Evolutionary conservation across 2,329 filamentous ascomycete species (phyloP).

Genomic region (Nemania serpens): DNA sequence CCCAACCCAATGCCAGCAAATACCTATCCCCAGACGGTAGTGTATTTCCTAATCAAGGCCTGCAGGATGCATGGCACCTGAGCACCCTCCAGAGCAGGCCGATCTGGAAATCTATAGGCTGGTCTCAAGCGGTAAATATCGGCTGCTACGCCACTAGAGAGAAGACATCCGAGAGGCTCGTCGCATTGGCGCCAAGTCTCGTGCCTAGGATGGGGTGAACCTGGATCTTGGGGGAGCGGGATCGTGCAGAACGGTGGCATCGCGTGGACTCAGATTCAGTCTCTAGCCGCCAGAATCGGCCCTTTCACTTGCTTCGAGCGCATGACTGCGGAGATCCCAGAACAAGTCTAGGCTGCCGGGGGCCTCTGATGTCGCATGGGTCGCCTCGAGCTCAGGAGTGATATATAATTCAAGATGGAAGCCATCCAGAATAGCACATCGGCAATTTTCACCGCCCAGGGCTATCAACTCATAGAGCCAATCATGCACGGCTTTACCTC

Average conservation of each 20-base stretch:
- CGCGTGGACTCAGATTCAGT: not conserved
- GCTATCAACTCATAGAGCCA: conserved; percentile 41
- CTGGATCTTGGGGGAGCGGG: not conserved
- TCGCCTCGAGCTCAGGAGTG: not conserved
- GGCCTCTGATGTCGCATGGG: conserved; percentile 8
- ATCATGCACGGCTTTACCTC: conserved; percentile 58
- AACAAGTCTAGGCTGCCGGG: conserved; percentile 4
- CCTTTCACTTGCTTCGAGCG: conserved; percentile 16
- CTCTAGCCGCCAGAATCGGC: conserved; percentile 20
- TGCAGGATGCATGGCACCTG: conserved; percentile 29
- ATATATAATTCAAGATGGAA: conserved; percentile 40
- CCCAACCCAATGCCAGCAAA: not conserved
- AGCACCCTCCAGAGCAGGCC: conserved; percentile 13
- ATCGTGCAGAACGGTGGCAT: conserved; percentile 7
- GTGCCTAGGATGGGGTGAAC: not conserved
- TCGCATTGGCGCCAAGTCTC: conserved; percentile 1
- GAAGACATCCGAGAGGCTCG: not conserved
- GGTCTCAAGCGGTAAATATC: not conserved
- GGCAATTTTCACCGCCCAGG: conserved; percentile 32
- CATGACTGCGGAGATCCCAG: not conserved
- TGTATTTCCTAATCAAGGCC: conserved; percentile 33
- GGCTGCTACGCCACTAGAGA: not conserved
- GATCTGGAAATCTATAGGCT: conserved; percentile 10
- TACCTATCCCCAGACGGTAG: conserved; percentile 27
- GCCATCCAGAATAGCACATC: conserved; percentile 27